Evolutionary conservation across 2,329 filamentous ascomycete genomes (phyloP).

Genomic region (Nemania sp.): DNA sequence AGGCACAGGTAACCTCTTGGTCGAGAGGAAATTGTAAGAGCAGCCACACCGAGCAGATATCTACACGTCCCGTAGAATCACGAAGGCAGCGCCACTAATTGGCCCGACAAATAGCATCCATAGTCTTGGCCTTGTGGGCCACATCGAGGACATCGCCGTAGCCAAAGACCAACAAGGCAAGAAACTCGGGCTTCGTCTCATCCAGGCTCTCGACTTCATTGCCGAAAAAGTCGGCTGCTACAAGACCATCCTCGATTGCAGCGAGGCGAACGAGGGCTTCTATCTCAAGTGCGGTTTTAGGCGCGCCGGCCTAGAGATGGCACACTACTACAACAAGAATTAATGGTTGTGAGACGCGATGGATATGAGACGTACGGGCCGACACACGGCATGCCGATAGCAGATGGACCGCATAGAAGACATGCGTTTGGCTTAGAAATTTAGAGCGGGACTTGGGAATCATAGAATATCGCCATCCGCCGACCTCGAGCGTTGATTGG

Average conservation of each 20-base stretch:
- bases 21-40: slow-evolving; percentile 89
- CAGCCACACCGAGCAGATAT: background rate
- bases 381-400: slow-evolving; percentile 11
- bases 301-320: slow-evolving; percentile 92
- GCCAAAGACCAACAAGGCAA: slow-evolving; percentile 95
- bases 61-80: background rate
- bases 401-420: slow-evolving; percentile 19
- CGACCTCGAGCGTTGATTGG: background rate
- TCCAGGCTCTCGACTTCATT: slow-evolving; percentile 89
- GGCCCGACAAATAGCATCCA: slow-evolving; percentile 63
- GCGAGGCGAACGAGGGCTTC: slow-evolving; percentile 93
- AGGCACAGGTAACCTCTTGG: slow-evolving; percentile 86
- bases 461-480: slow-evolving; percentile 4
- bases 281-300: slow-evolving; percentile 98
- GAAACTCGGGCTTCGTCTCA: slow-evolving; percentile 89
- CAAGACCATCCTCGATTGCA: slow-evolving; percentile 96
- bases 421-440: slow-evolving; percentile 23
- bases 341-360: too few relatives aligned
- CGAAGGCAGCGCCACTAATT: slow-evolving; percentile 12
- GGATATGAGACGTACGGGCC: too few relatives aligned
- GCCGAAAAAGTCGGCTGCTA: slow-evolving; percentile 91
- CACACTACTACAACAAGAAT: slow-evolving; percentile 79
- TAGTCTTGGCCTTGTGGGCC: slow-evolving; percentile 79
- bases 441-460: slow-evolving; percentile 14
- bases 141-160: slow-evolving; percentile 98